Conservation (phyloP, 2,329 filamentous ascomycete species). For the Apiospora koreana region DNA sequence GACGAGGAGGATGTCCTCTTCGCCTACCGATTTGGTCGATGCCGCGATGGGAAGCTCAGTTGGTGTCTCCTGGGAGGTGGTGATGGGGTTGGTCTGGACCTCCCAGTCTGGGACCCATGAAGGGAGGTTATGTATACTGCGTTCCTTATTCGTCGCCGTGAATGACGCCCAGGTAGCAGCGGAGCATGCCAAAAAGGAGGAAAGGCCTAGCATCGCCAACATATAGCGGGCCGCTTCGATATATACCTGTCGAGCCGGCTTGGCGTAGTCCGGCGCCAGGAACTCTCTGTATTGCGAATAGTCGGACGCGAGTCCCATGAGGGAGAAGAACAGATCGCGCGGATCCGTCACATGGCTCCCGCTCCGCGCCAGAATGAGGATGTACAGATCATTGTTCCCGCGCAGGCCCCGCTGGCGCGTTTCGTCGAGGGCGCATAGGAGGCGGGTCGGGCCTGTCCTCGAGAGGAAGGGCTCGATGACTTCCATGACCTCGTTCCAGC, state of each 20-base stretch:
- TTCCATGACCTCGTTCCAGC: not conserved
- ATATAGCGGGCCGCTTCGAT: not conserved
- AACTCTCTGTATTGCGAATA: not conserved
- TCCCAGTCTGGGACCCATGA: not conserved
- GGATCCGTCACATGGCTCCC: not conserved
- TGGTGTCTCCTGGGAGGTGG: not conserved
- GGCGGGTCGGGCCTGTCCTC: not conserved
- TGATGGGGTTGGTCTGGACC: not conserved
- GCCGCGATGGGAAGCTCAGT: not conserved
- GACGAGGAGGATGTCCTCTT: not conserved
- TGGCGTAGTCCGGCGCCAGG: not conserved
- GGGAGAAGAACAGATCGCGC: not conserved
- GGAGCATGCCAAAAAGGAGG: not conserved
- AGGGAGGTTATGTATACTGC: not conserved
- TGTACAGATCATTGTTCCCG: not conserved
- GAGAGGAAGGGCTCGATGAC: not conserved
- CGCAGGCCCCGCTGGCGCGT: not conserved
- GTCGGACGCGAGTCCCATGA: not conserved
- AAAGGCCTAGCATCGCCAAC: not conserved
- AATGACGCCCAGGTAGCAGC: not conserved
- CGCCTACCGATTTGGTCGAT: not conserved
- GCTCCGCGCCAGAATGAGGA: not conserved
- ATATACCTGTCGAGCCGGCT: not conserved
- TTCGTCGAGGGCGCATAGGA: not conserved
- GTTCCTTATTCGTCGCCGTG: not conserved